Percentiles rank a stretch among this genome's conserved stretches.
Conservation (phyloP, 768 basidiomycete genomes). For the Strobilomyces echinocephalus region DNA sequence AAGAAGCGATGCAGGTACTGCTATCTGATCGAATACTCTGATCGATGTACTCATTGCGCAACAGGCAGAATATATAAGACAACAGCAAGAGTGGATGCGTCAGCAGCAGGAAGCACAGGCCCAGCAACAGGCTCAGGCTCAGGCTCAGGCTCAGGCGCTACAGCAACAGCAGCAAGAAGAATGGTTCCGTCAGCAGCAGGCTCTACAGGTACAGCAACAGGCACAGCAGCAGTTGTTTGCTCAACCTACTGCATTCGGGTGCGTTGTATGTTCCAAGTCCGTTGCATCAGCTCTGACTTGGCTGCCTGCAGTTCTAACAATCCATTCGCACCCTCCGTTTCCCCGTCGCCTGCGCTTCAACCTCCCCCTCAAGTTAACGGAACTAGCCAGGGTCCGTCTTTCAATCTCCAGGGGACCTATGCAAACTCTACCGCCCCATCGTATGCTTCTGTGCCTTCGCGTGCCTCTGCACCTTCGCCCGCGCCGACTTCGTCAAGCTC, state of each 20-base stretch:
- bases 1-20: slow-evolving; percentile 70
- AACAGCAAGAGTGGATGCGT: slow-evolving; percentile 66
- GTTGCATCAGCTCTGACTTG: slow-evolving; percentile 17
- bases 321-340: slow-evolving; percentile 67
- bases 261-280: slow-evolving; percentile 18
- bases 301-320: slow-evolving; percentile 78
- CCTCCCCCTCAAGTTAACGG: slow-evolving; percentile 32
- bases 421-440: slow-evolving; percentile 37
- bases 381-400: slow-evolving; percentile 41
- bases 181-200: slow-evolving; percentile 61
- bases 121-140: slow-evolving; percentile 39
- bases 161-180: slow-evolving; percentile 41
- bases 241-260: slow-evolving; percentile 78
- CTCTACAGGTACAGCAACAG: slow-evolving; percentile 42
- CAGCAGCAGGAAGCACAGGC: slow-evolving; percentile 55
- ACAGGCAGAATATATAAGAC: slow-evolving; percentile 41
- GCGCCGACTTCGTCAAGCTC: slow-evolving; percentile 35
- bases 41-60: slow-evolving; percentile 7
- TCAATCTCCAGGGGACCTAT: slow-evolving; percentile 70
- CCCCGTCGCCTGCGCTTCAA: slow-evolving; percentile 30
- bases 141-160: slow-evolving; percentile 29
- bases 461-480: slow-evolving; percentile 37
- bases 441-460: slow-evolving; percentile 35
- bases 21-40: background rate
- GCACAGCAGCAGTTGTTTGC: slow-evolving; percentile 45